Conservation (phyloP, 495 filamentous ascomycete species). For the Penicillium alfredii region DNA sequence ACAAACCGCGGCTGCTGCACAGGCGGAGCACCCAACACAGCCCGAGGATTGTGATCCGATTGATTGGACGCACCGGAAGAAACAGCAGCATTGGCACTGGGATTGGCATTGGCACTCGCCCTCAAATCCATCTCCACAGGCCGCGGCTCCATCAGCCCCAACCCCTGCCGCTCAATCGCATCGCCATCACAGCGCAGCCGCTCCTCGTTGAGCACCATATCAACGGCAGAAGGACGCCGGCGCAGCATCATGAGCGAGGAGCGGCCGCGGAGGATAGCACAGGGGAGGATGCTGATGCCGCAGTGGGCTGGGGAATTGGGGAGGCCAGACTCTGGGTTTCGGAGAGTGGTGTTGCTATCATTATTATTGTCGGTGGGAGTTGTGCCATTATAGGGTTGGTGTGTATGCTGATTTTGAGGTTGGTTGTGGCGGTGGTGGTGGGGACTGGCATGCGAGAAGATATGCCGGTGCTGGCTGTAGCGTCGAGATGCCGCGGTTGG, state of each 20-base stretch:
- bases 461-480: too few species aligned
- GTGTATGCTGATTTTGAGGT: too few species aligned
- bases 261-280: conserved; percentile 30
- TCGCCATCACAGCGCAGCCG: conserved; percentile 33
- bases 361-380: neutral
- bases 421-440: too few species aligned
- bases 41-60: conserved; percentile 3
- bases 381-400: too few species aligned
- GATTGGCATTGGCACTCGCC: conserved; percentile 4
- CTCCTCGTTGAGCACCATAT: conserved; percentile 38
- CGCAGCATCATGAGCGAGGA: conserved; percentile 33
- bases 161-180: conserved; percentile 34
- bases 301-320: conserved; percentile 7
- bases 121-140: conserved; percentile 33
- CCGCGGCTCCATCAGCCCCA: conserved; percentile 43
- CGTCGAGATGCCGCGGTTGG: too few species aligned
- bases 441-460: too few species aligned
- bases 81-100: neutral
- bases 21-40: neutral
- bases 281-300: conserved; percentile 22
- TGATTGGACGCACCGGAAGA: neutral
- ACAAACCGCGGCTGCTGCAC: conserved; percentile 33
- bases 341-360: neutral
- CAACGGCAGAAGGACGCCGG: conserved; percentile 39
- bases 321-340: too few species aligned